Evolutionary conservation across 2,329 filamentous ascomycete species (phyloP), one percentile per base, ranked within the genome.

Genomic region (Pyricularia sp.): DNA sequence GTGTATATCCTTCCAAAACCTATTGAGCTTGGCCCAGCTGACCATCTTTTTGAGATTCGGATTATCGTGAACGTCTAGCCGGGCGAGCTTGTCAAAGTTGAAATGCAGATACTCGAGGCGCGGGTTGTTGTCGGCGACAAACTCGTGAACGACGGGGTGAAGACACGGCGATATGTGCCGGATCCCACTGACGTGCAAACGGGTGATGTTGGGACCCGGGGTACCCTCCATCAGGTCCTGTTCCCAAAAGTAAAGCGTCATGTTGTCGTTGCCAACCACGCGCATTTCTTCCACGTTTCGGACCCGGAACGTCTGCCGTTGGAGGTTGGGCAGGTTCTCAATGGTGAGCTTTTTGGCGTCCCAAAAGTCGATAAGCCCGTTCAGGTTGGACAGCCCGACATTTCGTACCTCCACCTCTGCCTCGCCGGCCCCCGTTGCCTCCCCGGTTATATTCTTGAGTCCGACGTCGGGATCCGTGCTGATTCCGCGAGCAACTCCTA

Each of bases 61-160:
- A 11, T 69, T 69, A 10, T 69, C 50, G 17, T 65, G 68, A 11
- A 69, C 50, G n/a, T 69, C 68, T 23, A 69, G 33, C 26, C 61
- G 63, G 12, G 23, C 17, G 20, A 69, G 61, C 64, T 58, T n/a
- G 14, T 59, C 64, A 58, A 69, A 69, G 64, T 65, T 65, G 50
- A 69, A 69, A 26, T 69, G 64, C 5, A 69, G 64, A 65, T 69
- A 69, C 30, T 69, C 64, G 28, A 69, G 42, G 30, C 30, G 30
- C 11, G 68, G 30, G 50, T 69, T 69, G 64, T 69, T 69, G 64
- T 66, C 42, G 50, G 68, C 68, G 2, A 67, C 20, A n/a, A 69
- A 67, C 63, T 69, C 64, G 63, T 59, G 42, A 28, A 69, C 68
- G 12, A 58, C 50, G 4, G 64, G 64, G 25, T 25, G 36, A 10